Evolutionary conservation across 495 filamentous ascomycete genomes (phyloP).

Genomic region (Aspergillus cavernicola): DNA sequence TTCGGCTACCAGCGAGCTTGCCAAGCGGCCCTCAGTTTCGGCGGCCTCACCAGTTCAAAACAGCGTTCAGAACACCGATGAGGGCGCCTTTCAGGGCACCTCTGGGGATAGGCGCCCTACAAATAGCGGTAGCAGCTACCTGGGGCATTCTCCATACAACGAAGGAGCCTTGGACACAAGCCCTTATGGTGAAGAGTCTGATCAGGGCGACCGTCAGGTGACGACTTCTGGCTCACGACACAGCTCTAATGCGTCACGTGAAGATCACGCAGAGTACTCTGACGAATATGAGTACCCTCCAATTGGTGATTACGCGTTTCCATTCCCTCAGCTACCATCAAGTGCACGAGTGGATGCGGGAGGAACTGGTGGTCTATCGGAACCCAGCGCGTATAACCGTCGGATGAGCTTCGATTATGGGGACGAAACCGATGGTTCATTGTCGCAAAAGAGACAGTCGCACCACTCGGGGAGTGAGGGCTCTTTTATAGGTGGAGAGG

Average conservation of each 20-base stretch:
- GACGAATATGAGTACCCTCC: slow-evolving; percentile 43
- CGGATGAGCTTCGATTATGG: slow-evolving; percentile 92
- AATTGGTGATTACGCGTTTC: slow-evolving; percentile 52
- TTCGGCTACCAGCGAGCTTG: slow-evolving; percentile 34
- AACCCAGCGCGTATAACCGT: slow-evolving; percentile 60
- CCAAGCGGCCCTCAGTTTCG: slow-evolving; percentile 20
- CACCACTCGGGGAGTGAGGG: slow-evolving; percentile 51
- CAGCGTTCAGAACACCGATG: slow-evolving; percentile 47
- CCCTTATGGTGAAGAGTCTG: slow-evolving; percentile 10
- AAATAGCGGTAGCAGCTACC: slow-evolving; percentile 69
- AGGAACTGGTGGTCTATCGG: slow-evolving; percentile 79
- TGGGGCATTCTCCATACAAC: slow-evolving; percentile 69
- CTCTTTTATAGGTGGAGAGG: slow-evolving; percentile 52
- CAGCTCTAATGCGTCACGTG: slow-evolving; percentile 35
- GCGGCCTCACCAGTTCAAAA: slow-evolving; percentile 39
- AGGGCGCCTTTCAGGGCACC: slow-evolving; percentile 43
- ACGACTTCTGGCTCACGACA: slow-evolving; percentile 30
- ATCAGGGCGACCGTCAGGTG: slow-evolving; percentile 16
- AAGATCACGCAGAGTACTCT: slow-evolving; percentile 29
- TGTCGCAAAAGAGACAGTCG: slow-evolving; percentile 49
- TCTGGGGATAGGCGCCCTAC: slow-evolving; percentile 66
- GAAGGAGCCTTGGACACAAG: slow-evolving; percentile 37
- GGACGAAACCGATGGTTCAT: slow-evolving; percentile 58
- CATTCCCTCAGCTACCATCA: slow-evolving; percentile 53
- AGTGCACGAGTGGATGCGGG: slow-evolving; percentile 69